Conservation (phyloP, 257 asterid species). For the Prunella vulgaris region DNA sequence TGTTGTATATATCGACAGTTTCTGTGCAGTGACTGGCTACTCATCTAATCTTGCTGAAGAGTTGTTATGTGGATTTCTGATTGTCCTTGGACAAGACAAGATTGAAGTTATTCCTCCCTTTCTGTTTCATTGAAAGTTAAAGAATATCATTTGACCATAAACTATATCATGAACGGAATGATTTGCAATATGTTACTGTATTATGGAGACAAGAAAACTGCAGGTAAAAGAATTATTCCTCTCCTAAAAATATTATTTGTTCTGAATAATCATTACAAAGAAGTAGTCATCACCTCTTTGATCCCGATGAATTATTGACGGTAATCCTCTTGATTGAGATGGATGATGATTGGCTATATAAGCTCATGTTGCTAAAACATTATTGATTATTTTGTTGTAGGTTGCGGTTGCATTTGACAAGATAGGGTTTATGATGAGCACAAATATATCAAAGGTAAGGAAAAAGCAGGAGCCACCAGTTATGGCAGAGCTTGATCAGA, state of each 20-base stretch:
- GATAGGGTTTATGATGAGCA: too few species aligned
- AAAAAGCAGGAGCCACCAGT: too few species aligned
- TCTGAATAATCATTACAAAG: background rate
- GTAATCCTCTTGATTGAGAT: too few species aligned
- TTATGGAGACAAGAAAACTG: background rate
- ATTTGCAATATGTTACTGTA: background rate
- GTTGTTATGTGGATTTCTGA: background rate
- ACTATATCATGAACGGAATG: conserved; percentile 7
- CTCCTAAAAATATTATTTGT: background rate
- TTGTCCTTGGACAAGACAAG: background rate
- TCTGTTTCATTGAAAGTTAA: background rate
- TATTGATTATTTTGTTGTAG: too few species aligned
- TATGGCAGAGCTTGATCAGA: too few species aligned
- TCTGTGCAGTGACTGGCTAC: background rate
- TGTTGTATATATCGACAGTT: background rate
- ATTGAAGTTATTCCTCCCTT: background rate
- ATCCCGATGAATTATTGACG: too few species aligned
- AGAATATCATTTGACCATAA: background rate
- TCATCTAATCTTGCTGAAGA: background rate
- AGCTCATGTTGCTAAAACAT: too few species aligned
- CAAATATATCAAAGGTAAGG: too few species aligned
- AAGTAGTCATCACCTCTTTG: too few species aligned
- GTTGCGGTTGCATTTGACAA: too few species aligned
- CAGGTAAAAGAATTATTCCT: background rate
- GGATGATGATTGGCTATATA: too few species aligned